Conservation (phyloP, 768 basidiomycete genomes). For the Daedalea quercina region DNA sequence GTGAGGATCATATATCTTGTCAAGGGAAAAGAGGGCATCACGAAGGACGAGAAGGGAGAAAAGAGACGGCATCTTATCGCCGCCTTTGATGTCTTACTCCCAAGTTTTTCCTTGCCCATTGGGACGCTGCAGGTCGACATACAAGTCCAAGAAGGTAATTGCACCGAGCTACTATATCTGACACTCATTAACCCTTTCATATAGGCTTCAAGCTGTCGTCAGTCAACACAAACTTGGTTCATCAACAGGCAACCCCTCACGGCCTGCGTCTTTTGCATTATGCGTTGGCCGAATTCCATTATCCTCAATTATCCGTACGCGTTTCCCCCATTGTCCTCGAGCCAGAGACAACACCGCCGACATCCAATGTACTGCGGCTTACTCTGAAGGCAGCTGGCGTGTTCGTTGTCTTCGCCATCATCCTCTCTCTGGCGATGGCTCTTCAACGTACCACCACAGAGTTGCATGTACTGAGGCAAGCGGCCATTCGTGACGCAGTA, state of each 20-base stretch:
- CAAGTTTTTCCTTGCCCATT: slow-evolving; percentile 67
- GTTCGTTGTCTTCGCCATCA: background rate
- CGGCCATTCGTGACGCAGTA: background rate
- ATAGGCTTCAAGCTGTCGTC: slow-evolving; percentile 37
- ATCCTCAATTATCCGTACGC: slow-evolving; percentile 43
- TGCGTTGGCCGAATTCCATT: slow-evolving; percentile 50
- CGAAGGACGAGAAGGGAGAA: slow-evolving; percentile 31
- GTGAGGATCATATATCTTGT: slow-evolving; percentile 67
- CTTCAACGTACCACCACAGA: slow-evolving; percentile 7
- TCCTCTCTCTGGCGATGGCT: slow-evolving; percentile 2
- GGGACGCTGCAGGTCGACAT: slow-evolving; percentile 59
- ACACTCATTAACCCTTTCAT: background rate
- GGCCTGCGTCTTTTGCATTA: slow-evolving; percentile 49
- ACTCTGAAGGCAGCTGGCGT: background rate
- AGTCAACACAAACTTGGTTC: slow-evolving; percentile 49
- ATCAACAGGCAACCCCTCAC: slow-evolving; percentile 36
- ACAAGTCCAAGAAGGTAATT: slow-evolving; percentile 46
- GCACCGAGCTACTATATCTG: background rate
- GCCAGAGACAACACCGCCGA: background rate
- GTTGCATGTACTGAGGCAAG: slow-evolving; percentile 9
- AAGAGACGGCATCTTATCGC: slow-evolving; percentile 20
- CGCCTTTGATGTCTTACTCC: slow-evolving; percentile 46
- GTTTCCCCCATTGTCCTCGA: background rate
- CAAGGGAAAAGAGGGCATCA: slow-evolving; percentile 15
- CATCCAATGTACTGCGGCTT: background rate